Evolutionary conservation across 2,329 filamentous ascomycete species (phyloP), one percentile per base, ranked within the genome.

Genomic region (Epichloe uncinata): DNA sequence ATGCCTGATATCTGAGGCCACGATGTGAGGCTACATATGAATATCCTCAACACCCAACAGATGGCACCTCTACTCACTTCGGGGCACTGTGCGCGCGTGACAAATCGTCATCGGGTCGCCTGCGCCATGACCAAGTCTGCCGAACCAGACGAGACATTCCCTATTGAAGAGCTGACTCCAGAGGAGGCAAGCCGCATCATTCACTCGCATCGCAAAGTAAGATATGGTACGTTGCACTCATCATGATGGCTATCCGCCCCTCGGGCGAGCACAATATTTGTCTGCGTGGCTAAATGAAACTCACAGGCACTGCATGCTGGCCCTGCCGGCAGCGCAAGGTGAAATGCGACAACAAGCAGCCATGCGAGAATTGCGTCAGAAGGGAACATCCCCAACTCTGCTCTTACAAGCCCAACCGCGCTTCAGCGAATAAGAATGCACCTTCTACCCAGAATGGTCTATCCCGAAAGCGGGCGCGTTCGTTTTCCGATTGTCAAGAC

Each of bases 101-200:
- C 41, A 33, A 18, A 33, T 12, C 26, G n/a, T 50, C 34, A 41
- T 37, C 42, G 42, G 38, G 35, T 30, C 16, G 22, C 41, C 44
- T 35, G 45, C 51, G 34, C n/a, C 60, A 74, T 75, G 73, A 61
- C 69, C 52, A 71, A 74, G 50, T 63, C 66, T 53, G 64, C 69
- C 47, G 66, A 69, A 47, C 65, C 68, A 48, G 69, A 73, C 48
- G 69, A 69, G 54, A 66, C 68, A 58, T 65, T 69, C 53, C 65
- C 69, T 47, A 64, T 79, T 54, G 74, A 79, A 61, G 73, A 79
- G 59, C 69, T 81, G 60, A 81, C 77, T 44, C 75, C 79, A 9
- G 80, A 83, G 62, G 79, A 84, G 65, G 80, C 79, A 55, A 83
- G 71, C 61, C 77, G 79, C 58, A 83, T 84, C 66, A 83, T 84